A percentile compares a stretch with the other conserved stretches of the same genome.
Evolutionary conservation across 192 early-diverging fungal genomes (phyloP).

Genomic region (Umbelopsis ramanniana): DNA sequence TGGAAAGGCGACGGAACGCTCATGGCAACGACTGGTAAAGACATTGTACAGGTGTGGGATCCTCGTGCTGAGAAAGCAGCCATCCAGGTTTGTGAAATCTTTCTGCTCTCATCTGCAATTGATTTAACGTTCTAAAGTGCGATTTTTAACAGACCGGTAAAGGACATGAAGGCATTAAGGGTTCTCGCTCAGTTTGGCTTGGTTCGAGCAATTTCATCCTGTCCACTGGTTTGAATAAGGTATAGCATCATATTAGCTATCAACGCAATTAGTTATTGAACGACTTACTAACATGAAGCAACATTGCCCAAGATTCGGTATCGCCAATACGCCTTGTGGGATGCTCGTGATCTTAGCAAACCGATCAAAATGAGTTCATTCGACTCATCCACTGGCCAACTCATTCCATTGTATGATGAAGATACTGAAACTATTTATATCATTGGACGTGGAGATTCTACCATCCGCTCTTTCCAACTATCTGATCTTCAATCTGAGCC

Average conservation of each 20-base stretch:
- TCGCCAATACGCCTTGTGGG: slow-evolving; percentile 79
- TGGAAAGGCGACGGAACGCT: slow-evolving; percentile 66
- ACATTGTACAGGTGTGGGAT: slow-evolving; percentile 68
- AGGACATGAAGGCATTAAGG: slow-evolving; percentile 67
- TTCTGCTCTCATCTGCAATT: not conserved
- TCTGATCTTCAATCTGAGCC: slow-evolving; percentile 39
- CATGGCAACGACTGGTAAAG: slow-evolving; percentile 58
- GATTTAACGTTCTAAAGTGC: not conserved
- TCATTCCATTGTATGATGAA: slow-evolving; percentile 77
- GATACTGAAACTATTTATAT: slow-evolving; percentile 83
- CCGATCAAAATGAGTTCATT: slow-evolving; percentile 63
- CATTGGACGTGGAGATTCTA: slow-evolving; percentile 69
- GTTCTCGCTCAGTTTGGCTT: slow-evolving; percentile 70
- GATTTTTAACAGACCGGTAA: slow-evolving; percentile 36
- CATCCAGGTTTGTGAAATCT: slow-evolving; percentile 26
- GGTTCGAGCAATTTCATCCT: slow-evolving; percentile 66
- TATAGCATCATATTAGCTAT: not conserved
- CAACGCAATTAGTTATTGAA: no score
- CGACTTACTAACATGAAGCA: no score
- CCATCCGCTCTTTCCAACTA: slow-evolving; percentile 71
- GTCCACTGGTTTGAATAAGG: slow-evolving; percentile 75
- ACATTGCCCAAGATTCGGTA: slow-evolving; percentile 52
- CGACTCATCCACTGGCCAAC: slow-evolving; percentile 72
- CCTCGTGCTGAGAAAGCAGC: slow-evolving; percentile 43
- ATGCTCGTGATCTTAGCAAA: slow-evolving; percentile 59